Evolutionary conservation across 768 basidiomycete species (phyloP), one percentile per base, ranked within the genome.

Genomic region (Pleurotus salmoneostramineus): DNA sequence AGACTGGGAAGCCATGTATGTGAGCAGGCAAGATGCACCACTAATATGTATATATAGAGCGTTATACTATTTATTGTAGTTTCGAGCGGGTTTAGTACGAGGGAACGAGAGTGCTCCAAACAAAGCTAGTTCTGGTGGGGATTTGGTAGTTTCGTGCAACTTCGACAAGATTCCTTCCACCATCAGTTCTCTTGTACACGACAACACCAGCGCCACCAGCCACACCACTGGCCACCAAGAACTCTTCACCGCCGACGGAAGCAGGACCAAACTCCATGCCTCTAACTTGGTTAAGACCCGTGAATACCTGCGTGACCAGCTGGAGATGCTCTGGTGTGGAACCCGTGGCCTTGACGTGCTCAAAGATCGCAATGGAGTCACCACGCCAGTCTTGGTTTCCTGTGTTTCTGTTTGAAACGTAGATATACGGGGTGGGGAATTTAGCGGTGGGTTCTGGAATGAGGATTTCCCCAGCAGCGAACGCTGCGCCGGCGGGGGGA

Each of bases 391-490:
- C 82, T 56, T 73, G 72, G 3, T 72, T 68, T 3, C 74, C 76
- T 0, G 73, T 74, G 68, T 89, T 87, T 43, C 88, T 78, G 71
- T 89, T 89, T 3, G 87, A 87, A 15, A 76, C 78, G 69, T 89
- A 90, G 62, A 89, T 79, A 62, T 81, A 84, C 0, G 80, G 75
- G 3, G 62, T 72, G 0, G 77, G 78, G 73, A 83, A 89, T 17
- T 65, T 63, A 2, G 56, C 27, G 1, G 77, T 77, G 1, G 78
- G 72, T 11, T 74, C 60, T 0, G 87, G 82, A 59, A 88, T 80
- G 46, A 88, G 77, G 62, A 89, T 80, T 63, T 89, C 88, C 6
- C 74, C 87, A 0, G 80, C 86, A 7, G 80, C 82, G 64, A 79
- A 85, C 65, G 62, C 72, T 68, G 60, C 64, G 56, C 35, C 78